phyloP scores from a whole-genome alignment of 2,329 filamentous ascomycete genomes.

The Verticillium nubilum region DNA sequence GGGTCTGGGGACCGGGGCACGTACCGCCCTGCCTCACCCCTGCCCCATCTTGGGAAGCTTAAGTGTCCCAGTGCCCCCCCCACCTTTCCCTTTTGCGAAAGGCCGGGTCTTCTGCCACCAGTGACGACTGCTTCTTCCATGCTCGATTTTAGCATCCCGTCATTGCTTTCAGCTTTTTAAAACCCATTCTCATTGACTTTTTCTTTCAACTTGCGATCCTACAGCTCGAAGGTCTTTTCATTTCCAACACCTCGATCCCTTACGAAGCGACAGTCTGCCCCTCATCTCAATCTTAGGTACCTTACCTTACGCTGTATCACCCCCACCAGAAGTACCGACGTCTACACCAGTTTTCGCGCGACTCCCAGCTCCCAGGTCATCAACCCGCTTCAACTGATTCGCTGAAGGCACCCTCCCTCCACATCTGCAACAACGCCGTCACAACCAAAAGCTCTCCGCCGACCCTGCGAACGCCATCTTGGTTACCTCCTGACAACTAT shows the following conservation, averaged over 20 bases:
- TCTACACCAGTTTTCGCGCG: neutral
- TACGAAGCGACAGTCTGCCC: neutral
- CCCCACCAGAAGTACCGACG: neutral
- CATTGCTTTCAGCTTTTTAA: neutral
- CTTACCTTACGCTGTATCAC: neutral
- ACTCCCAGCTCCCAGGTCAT: neutral
- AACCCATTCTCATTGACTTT: too few relatives aligned
- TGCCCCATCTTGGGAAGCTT: neutral
- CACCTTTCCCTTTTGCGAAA: neutral
- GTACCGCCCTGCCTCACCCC: neutral
- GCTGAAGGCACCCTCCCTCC: neutral
- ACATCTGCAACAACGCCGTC: neutral
- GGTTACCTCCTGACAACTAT: neutral
- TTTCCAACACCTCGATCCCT: neutral
- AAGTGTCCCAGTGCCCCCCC: neutral
- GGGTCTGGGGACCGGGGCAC: neutral
- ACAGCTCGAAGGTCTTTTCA: too few relatives aligned
- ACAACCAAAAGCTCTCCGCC: neutral
- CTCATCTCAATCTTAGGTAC: neutral
- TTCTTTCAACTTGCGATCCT: neutral
- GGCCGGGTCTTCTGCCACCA: neutral
- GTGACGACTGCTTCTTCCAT: neutral
- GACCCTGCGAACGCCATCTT: neutral
- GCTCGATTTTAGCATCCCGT: neutral
- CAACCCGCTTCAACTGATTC: neutral